phyloP scores from a whole-genome alignment of 306 rosid species.

The Glycine latifolia region DNA sequence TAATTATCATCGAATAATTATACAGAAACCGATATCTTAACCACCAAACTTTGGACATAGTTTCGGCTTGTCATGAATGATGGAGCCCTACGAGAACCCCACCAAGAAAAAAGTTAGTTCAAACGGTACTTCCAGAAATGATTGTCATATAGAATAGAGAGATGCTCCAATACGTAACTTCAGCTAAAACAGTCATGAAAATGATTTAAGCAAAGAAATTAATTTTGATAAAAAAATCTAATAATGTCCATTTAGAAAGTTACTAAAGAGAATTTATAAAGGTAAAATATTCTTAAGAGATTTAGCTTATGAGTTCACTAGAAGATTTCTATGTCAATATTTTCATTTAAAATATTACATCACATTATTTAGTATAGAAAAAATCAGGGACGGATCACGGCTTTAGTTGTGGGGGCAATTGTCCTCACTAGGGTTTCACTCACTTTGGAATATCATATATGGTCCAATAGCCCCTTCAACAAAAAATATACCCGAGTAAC shows the following conservation, averaged over 20 bases:
- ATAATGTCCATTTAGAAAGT: neutral
- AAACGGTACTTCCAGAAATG: slow-evolving; percentile 11
- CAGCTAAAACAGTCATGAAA: slow-evolving; percentile 15
- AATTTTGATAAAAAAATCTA: neutral
- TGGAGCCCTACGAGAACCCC: slow-evolving; percentile 32
- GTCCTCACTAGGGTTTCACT: too few relatives aligned
- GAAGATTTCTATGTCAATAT: neutral
- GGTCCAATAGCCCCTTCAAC: too few relatives aligned
- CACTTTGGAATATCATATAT: too few relatives aligned
- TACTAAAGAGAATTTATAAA: slow-evolving; percentile 4
- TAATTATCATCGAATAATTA: slow-evolving; percentile 30
- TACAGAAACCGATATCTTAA: slow-evolving; percentile 40
- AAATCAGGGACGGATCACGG: too few relatives aligned
- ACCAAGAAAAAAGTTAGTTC: slow-evolving; percentile 13
- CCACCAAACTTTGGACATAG: slow-evolving; percentile 40
- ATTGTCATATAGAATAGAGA: slow-evolving; percentile 13
- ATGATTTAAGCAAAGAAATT: neutral
- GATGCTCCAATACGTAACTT: neutral
- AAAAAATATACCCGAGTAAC: too few relatives aligned
- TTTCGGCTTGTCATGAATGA: slow-evolving; percentile 7
- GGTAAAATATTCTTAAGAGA: neutral
- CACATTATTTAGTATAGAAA: neutral
- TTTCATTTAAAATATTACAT: neutral
- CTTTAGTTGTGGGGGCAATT: too few relatives aligned
- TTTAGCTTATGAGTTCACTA: neutral